Conservation (phyloP, 306 rosid genomes). For the Vachellia pachyceras region DNA sequence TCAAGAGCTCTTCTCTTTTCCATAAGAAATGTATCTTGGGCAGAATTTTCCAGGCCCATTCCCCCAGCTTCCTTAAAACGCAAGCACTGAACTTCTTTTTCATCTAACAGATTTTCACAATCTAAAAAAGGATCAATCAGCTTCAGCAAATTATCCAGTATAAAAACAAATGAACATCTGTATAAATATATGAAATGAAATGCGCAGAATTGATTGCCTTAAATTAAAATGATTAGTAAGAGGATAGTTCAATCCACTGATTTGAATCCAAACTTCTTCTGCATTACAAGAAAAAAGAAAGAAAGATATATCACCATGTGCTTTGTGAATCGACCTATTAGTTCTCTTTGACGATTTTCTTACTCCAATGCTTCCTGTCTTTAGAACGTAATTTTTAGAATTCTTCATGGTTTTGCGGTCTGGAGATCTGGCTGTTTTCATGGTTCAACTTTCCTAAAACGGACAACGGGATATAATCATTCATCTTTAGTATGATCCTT, state of each 20-base stretch:
- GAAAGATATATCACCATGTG: conserved; percentile 48
- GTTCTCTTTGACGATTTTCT: conserved; percentile 47
- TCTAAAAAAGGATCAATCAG: conserved; percentile 40
- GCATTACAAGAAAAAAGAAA: background rate
- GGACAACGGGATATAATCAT: background rate
- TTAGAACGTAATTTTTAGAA: conserved; percentile 43
- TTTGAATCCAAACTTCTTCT: conserved; percentile 10
- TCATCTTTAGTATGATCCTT: background rate
- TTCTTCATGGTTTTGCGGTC: conserved; percentile 45
- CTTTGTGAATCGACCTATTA: conserved; percentile 32
- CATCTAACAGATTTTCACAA: conserved; percentile 35
- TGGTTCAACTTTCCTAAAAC: conserved; percentile 47
- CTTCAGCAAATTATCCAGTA: conserved; percentile 13
- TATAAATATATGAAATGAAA: background rate
- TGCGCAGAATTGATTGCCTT: conserved; percentile 8
- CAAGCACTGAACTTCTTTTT: conserved; percentile 36
- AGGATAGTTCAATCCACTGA: conserved; percentile 1
- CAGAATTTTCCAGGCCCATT: background rate
- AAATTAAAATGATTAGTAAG: conserved; percentile 6
- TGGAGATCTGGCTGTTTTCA: conserved; percentile 46
- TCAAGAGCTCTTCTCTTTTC: conserved; percentile 33
- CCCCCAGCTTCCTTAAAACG: conserved; percentile 28
- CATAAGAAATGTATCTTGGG: background rate
- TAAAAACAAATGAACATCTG: conserved; percentile 16
- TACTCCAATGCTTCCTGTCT: conserved; percentile 14